Evolutionary conservation across 2,329 filamentous ascomycete species (phyloP).

Genomic region (Penicillium sp.): DNA sequence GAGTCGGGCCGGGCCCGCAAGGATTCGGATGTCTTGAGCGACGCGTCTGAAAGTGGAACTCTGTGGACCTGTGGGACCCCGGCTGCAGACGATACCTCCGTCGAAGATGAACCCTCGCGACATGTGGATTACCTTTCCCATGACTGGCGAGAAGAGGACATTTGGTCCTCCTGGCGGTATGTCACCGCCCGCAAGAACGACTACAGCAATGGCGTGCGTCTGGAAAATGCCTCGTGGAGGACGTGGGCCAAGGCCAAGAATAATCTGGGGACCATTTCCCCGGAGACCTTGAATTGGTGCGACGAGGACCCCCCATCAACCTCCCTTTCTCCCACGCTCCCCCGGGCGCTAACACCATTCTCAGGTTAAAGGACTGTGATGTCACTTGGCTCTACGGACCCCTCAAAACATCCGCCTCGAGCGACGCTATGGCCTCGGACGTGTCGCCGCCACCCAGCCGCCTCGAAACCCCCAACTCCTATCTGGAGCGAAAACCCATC

Average conservation of each 20-base stretch:
- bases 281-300: conserved; percentile 91
- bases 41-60: conserved; percentile 34
- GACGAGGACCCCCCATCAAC: conserved; percentile 31
- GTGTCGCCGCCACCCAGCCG: conserved; percentile 54
- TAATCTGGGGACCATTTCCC: conserved; percentile 80
- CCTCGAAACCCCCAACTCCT: conserved; percentile 65
- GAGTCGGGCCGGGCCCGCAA: conserved; percentile 40
- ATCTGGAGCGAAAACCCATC: conserved; percentile 81
- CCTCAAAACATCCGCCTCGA: conserved; percentile 68
- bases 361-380: conserved; percentile 93
- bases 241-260: conserved; percentile 95
- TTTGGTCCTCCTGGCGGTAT: conserved; percentile 96
- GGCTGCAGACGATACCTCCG: conserved; percentile 76
- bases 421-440: conserved; percentile 52
- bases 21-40: conserved; percentile 24
- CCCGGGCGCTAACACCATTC: not conserved
- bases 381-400: conserved; percentile 98
- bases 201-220: conserved; percentile 75
- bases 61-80: conserved; percentile 62
- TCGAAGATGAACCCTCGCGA: conserved; percentile 73
- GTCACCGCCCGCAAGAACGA: conserved; percentile 77
- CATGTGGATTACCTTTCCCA: conserved; percentile 97
- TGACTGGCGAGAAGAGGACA: conserved; percentile 91
- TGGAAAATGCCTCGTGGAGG: conserved; percentile 97
- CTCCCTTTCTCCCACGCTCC: not conserved